Evolutionary conservation across 73 alveolate genomes (phyloP), one percentile per base, ranked within the genome.

Genomic region (Effrenium voratum): DNA sequence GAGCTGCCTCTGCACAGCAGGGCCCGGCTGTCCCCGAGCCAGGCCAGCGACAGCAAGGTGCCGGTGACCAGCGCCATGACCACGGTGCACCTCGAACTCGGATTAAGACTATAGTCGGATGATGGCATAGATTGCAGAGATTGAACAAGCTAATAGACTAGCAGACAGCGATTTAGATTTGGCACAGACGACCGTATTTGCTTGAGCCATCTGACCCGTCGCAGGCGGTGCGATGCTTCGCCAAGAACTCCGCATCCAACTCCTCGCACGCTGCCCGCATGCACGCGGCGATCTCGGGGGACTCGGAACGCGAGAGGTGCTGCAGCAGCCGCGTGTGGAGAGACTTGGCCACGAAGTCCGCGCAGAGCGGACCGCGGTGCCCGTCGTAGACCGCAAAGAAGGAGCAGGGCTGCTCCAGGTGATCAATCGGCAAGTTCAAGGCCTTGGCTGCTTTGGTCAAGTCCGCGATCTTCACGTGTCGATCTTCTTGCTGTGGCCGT

Each of bases 401-500:
- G 47, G 92, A 47, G 47, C 92, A 81, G 50, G 92, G 92, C 92
- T 81, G 92, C n/a, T 45, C 75, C 75, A 81, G 73, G 73, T 81
- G 92, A 52, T 81, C 92, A 19, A 81, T 81, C n/a, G 92, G 92
- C 92, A 81, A 28, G 73, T 81, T 45, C 92, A 81, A 52, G 4
- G 75, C 92, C 47, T 47, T 28, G 36, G 87, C 87, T 6, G 87
- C 87, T 28, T 81, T 81, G 72, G 92, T 81, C 41, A 81, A 52
- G 92, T 81, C 92, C 49, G 73, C 50, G 46, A 81, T 81, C 92
- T 81, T 81, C 92, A 81, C 92, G 19, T 81, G 92, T 22, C 92
- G 68, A n/a, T 81, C 92, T 28, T 81, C 92, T 73, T 81, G 92
- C 59, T 76, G 87, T 32, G 87, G 87, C 59, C 87, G 52, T 47